phyloP scores from a whole-genome alignment of 257 asterid genomes.

The Leonotis leonurus region DNA sequence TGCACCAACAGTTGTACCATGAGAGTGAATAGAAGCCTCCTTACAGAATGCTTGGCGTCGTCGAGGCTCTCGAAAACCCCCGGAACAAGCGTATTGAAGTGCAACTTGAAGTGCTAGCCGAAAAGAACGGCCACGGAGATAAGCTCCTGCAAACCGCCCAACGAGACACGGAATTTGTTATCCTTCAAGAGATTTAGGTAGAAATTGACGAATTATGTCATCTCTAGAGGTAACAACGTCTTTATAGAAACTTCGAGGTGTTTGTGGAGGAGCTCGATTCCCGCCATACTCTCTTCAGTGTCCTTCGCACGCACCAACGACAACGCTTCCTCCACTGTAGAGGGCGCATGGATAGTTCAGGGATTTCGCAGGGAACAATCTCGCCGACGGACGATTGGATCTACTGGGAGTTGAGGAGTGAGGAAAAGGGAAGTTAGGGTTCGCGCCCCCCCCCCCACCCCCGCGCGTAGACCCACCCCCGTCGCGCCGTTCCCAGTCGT shows the following conservation, averaged over 20 bases:
- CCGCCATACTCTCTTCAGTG: slow-evolving; percentile 99
- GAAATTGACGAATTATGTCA: slow-evolving; percentile 74
- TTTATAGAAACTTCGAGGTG: slow-evolving; percentile 84
- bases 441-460: too few species aligned
- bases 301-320: slow-evolving; percentile 95
- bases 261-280: slow-evolving; percentile 88
- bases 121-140: slow-evolving; percentile 93
- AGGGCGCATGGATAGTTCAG: slow-evolving; percentile 12
- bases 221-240: slow-evolving; percentile 66
- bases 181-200: slow-evolving; percentile 95
- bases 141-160: slow-evolving; percentile 91
- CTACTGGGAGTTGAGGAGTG: too few species aligned
- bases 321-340: slow-evolving; percentile 86
- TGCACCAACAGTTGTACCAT: slow-evolving; percentile 33
- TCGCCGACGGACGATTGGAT: slow-evolving; percentile 40
- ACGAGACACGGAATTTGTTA: slow-evolving; percentile 86
- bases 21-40: slow-evolving; percentile 78
- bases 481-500: too few species aligned
- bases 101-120: slow-evolving; percentile 95
- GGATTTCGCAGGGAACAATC: slow-evolving; percentile 19
- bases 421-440: too few species aligned
- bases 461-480: too few species aligned
- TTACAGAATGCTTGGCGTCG: slow-evolving; percentile 88
- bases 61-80: slow-evolving; percentile 92
- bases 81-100: slow-evolving; percentile 87